Evolutionary conservation across 257 asterid genomes (phyloP).

Genomic region (Scutellaria minor): DNA sequence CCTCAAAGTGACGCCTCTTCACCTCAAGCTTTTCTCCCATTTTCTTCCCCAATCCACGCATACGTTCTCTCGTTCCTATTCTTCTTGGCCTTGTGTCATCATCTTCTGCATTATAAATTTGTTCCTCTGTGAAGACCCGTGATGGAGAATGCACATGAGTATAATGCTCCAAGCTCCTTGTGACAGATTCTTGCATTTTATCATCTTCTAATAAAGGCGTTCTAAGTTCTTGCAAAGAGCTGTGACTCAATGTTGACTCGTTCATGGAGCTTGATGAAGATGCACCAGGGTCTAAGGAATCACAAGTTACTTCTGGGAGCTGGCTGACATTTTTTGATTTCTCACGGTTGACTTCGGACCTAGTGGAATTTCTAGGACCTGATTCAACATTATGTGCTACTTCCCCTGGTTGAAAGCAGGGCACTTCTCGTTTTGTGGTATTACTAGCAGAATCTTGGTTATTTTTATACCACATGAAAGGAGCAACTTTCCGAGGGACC

Average conservation of each 20-base stretch:
- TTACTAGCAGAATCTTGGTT: conserved; percentile 53
- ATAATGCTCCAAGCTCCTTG: conserved; percentile 44
- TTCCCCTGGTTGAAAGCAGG: conserved; percentile 48
- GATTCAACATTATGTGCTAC: conserved; percentile 40
- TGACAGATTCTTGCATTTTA: conserved; percentile 42
- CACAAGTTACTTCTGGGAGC: conserved; percentile 35
- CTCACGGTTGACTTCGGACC: conserved; percentile 44
- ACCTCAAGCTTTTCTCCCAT: conserved; percentile 92
- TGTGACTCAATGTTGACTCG: conserved; percentile 29
- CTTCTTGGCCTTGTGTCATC: conserved; percentile 56
- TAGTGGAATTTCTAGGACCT: conserved; percentile 38
- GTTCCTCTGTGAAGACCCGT: conserved; percentile 42
- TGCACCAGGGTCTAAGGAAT: conserved; percentile 39
- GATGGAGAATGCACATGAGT: conserved; percentile 42
- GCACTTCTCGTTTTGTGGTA: conserved; percentile 45
- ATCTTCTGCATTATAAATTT: conserved; percentile 45
- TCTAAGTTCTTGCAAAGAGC: conserved; percentile 46
- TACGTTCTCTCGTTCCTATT: conserved; percentile 65
- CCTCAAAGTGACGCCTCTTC: conserved; percentile 82
- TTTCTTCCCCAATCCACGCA: conserved; percentile 87
- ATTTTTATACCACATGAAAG: conserved; percentile 69
- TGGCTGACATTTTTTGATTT: conserved; percentile 34
- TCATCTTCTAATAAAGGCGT: conserved; percentile 53
- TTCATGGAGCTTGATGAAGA: conserved; percentile 41
- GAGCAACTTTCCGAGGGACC: conserved; percentile 77